A percentile compares a stretch with the other conserved stretches of the same genome.
These are phyloP conservation scores for Stellera chamaejasme DNA, from an alignment of 345 rosid species.

Conservation along the genomic window DNA sequence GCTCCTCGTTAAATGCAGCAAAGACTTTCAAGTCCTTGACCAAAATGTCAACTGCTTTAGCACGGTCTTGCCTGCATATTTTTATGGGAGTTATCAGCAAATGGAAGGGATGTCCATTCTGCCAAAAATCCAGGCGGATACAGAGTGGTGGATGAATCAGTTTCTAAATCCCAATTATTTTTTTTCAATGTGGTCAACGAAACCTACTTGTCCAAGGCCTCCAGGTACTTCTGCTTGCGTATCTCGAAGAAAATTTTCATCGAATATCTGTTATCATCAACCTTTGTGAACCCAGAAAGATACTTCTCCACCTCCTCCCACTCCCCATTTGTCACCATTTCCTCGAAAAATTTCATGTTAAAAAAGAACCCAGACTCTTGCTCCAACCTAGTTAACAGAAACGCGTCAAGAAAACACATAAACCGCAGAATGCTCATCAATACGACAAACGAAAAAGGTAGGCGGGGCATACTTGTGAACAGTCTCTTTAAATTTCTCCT, in stretches of 20 bases:
- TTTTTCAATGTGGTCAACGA: slow-evolving; percentile 3
- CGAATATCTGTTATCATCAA: slow-evolving; percentile 80
- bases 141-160: too few relatives aligned
- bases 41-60: slow-evolving; percentile 73
- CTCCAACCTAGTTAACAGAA: slow-evolving; percentile 49
- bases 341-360: slow-evolving; percentile 81
- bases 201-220: slow-evolving; percentile 79
- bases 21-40: slow-evolving; percentile 86
- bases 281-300: slow-evolving; percentile 71
- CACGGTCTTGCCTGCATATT: slow-evolving; percentile 58
- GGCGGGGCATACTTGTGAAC: slow-evolving; percentile 50
- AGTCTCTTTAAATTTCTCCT: slow-evolving; percentile 73
- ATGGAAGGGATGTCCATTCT: neutral
- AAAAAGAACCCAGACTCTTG: slow-evolving; percentile 84
- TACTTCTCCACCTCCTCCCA: slow-evolving; percentile 91
- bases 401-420: slow-evolving; percentile 4
- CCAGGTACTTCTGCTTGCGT: slow-evolving; percentile 87
- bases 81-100: neutral
- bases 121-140: neutral
- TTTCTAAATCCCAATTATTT: neutral
- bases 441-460: neutral
- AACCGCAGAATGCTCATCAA: neutral
- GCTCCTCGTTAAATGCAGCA: slow-evolving; percentile 71
- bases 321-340: slow-evolving; percentile 80
- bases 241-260: slow-evolving; percentile 91